Evolutionary conservation across 148 eudicot genomes (phyloP), one percentile per base, ranked within the genome.

Genomic region (Amaranthus cruentus): DNA sequence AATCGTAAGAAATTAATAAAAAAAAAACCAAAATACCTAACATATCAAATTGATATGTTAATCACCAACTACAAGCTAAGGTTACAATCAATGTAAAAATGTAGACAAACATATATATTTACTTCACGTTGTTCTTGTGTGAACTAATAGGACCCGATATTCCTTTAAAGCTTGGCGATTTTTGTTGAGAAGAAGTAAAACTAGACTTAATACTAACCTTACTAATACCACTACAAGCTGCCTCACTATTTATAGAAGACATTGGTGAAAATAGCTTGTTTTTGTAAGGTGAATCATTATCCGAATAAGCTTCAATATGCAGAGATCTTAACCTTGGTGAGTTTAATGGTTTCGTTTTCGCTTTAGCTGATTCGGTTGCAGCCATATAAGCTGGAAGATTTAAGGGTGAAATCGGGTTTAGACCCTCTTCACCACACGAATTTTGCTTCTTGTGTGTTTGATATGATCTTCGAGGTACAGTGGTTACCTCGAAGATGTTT

Each of bases 361-460:
- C 96, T 60, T 80, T 84, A 28, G 96, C 90, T 12, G 96, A 90
- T 69, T 84, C 84, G 1, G 96, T 90, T 18, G 96, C 84, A 54
- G 89, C 92, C 96, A 92, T 92, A 82, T 92, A 92, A 44, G 92
- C 71, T 5, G 96, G 97, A 42, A 77, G 67, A 50, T 55, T 67
- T 3, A 55, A n/a, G 11, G 86, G 85, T 61, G 92, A 85, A 42
- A 80, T 79, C 47, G 72, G 44, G 13, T 68, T 69, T 63, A 74
- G 55, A 55, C n/a, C 69, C 42, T 82, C 85, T 53, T 86, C 87
- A 49, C 79, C 82, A 28, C n/a, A 50, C 2, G 86, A 87, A n/a
- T 62, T 84, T 47, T 79, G 88, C 66, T 80, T 92, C 74, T 75
- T 77, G 21, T 82, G 90, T 14, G 85, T 89, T 9, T 83, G 84